phyloP scores from a whole-genome alignment of 352 stramenopile genomes.

The Thalassiosira oceanica region DNA sequence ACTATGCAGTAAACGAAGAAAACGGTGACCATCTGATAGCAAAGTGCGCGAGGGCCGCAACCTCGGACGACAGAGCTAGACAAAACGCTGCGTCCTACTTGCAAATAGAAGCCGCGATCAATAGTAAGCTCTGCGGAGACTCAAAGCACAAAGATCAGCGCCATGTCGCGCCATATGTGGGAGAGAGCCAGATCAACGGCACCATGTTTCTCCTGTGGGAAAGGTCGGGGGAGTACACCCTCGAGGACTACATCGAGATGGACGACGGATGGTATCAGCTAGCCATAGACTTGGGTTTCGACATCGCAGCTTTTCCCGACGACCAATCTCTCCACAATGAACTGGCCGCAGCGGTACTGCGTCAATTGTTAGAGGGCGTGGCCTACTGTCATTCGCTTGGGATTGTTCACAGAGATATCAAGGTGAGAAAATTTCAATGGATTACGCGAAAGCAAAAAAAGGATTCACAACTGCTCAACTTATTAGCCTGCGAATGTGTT shows the following conservation, averaged over 20 bases:
- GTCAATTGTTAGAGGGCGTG: slow-evolving; percentile 34
- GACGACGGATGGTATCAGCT: slow-evolving; percentile 24
- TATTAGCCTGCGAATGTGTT: no score
- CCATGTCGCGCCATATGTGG: slow-evolving; percentile 36
- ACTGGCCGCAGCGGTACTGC: slow-evolving; percentile 23
- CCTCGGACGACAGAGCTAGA: no score
- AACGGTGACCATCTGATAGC: no score
- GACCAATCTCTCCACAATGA: slow-evolving; percentile 7
- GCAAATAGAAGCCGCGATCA: slow-evolving; percentile 37
- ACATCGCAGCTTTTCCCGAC: neutral
- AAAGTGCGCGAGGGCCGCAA: no score
- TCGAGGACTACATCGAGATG: slow-evolving; percentile 46
- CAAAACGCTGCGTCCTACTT: slow-evolving; percentile 31
- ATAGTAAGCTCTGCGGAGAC: slow-evolving; percentile 18
- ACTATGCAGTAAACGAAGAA: no score
- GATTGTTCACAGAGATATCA: no score
- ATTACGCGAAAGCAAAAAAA: no score
- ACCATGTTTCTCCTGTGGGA: slow-evolving; percentile 34
- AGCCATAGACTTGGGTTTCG: slow-evolving; percentile 24
- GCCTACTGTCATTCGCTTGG: slow-evolving; percentile 46
- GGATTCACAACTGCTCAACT: no score
- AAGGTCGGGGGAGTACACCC: slow-evolving; percentile 20
- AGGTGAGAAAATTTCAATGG: no score
- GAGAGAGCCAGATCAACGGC: slow-evolving; percentile 20
- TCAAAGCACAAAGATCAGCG: neutral